Conservation (phyloP, 306 rosid species). For the Leucaena leucocephala region DNA sequence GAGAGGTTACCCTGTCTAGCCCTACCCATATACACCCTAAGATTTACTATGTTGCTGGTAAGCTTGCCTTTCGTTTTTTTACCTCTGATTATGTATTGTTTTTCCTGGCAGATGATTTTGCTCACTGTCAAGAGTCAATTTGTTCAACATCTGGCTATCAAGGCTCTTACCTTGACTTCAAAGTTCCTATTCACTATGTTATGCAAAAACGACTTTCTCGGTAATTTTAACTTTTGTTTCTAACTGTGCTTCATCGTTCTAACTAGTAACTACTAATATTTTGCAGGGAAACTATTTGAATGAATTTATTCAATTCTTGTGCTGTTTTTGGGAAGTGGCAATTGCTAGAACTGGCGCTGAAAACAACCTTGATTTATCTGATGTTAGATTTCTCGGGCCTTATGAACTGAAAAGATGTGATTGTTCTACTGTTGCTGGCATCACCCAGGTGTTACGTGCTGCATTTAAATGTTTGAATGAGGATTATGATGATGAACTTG, state of each 20-base stretch:
- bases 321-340: constrained; percentile 51
- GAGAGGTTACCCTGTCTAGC: no score
- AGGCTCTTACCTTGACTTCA: constrained; percentile 46
- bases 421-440: constrained; percentile 64
- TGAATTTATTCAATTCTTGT: constrained; percentile 50
- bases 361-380: constrained; percentile 39
- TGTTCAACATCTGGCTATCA: constrained; percentile 55
- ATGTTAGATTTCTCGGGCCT: constrained; percentile 38
- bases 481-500: constrained; percentile 50
- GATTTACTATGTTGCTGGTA: not conserved
- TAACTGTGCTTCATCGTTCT: constrained; percentile 10
- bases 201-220: constrained; percentile 26
- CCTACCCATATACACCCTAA: no score
- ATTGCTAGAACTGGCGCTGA: constrained; percentile 47
- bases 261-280: constrained; percentile 11
- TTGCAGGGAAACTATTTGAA: constrained; percentile 54
- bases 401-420: constrained; percentile 51
- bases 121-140: constrained; percentile 47
- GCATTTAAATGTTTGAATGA: constrained; percentile 61
- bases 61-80: not conserved
- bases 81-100: constrained; percentile 19
- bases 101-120: constrained; percentile 48
- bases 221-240: constrained; percentile 10
- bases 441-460: constrained; percentile 55
- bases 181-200: constrained; percentile 43